These are phyloP conservation scores for Halenospora varia DNA, from an alignment of 495 filamentous ascomycete genomes.

Conservation along the genomic window DNA sequence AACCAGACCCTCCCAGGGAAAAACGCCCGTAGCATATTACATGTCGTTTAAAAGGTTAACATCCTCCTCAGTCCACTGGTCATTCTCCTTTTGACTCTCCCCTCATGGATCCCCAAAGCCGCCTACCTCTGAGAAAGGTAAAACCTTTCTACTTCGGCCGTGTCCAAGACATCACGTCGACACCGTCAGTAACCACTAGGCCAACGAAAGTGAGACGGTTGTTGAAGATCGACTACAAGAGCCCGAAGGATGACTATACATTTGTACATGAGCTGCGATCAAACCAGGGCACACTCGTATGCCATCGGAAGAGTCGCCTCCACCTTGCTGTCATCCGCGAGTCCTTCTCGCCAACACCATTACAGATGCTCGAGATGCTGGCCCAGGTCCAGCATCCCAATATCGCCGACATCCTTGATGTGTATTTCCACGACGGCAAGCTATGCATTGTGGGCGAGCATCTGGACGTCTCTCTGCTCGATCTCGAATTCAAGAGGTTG, in stretches of 20 bases:
- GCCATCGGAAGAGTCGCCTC: conserved; percentile 7
- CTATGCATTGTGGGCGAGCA: conserved; percentile 13
- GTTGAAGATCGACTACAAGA: conserved; percentile 15
- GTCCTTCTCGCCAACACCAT: conserved; percentile 9
- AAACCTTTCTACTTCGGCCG: conserved; percentile 12
- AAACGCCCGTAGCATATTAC: too few relatives aligned
- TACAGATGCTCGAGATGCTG: conserved; percentile 11
- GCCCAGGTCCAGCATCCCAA: conserved; percentile 15
- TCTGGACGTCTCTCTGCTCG: conserved; percentile 15
- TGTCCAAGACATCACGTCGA: conserved; percentile 1
- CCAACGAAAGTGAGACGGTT: conserved; percentile 10
- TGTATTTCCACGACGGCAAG: conserved; percentile 11
- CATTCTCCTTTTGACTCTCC: conserved; percentile 3
- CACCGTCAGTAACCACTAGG: conserved; percentile 4
- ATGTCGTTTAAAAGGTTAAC: too few relatives aligned
- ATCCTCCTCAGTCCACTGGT: too few relatives aligned
- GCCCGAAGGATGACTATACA: conserved; percentile 11
- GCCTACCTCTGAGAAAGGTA: conserved; percentile 4
- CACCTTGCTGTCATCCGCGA: conserved; percentile 16
- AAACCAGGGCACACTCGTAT: conserved; percentile 10
- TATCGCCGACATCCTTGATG: conserved; percentile 16
- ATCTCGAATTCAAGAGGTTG: conserved; percentile 11
- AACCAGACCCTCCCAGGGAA: too few relatives aligned
- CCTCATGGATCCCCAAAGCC: conserved; percentile 3
- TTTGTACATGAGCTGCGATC: conserved; percentile 7